Base-by-base conservation (phyloP, 2,329 filamentous ascomycete species). In the Chlorencoelia australis region DNA sequence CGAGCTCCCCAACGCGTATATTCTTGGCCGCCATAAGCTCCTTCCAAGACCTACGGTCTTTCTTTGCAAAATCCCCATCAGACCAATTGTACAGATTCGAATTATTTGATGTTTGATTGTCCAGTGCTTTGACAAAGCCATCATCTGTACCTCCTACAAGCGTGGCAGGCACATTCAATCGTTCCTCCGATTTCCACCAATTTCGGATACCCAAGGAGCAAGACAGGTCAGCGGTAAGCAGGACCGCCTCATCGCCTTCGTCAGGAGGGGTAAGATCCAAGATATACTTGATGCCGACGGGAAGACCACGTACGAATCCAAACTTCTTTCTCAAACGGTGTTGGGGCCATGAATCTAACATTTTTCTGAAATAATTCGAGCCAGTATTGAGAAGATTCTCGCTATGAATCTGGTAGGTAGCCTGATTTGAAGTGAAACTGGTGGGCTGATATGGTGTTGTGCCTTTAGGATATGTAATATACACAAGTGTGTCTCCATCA, bases 201-300 rank as follows among this genome's bases (percentile, higher is more conserved):
- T 62, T 61, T 18, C 66, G 65, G 21, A 80, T 63, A 1, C 68
- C 67, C 3, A 60, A 54, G 0, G 75, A 70, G 35, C 78, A 67
- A 9, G 68, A 78, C 9, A 80, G 49, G 39, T 75, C 68, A 1
- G 71, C 71, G 39, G 76, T 63, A 40, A 73, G 62, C 16, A 72
- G 67, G 2, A 78, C 69, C 7, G 74, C 66, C 9, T 79, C 76
- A 2, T 81, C 75, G 2, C 74, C 79, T 50, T 79, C 69, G 0
- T 58, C 57, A 0, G 71, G 67, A 0, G 77, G 78, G 0, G 75
- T 80, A 9, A 82, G 61, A 45, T 83, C 76, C 22, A 83, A 48
- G 13, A 80, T 59, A 44, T 71, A 81, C 39, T 67, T 66, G 49
- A 80, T 58, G 0, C 64, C 68, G 2, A 56, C 46, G 0, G 60